phyloP scores from a whole-genome alignment of 2,329 filamentous ascomycete species.

The Zalaria sp. region DNA sequence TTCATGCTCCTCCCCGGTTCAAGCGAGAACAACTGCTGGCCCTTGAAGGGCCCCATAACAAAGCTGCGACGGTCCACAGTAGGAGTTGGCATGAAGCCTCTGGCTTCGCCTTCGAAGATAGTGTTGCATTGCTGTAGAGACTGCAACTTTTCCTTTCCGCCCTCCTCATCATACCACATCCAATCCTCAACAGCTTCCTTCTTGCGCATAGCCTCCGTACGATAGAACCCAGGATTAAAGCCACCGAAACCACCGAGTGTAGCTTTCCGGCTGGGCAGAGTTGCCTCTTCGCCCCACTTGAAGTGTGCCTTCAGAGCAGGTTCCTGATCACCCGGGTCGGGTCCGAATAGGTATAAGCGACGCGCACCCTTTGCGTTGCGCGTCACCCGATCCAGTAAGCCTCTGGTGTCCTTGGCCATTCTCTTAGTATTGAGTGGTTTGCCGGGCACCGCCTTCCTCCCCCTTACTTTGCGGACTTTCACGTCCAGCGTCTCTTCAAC shows the following conservation, averaged over 20 bases:
- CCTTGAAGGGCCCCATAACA: conserved; percentile 34
- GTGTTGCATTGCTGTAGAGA: conserved; percentile 23
- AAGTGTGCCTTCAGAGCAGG: conserved; percentile 34
- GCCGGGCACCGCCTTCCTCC: not conserved
- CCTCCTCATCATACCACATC: conserved; percentile 38
- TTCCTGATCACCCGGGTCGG: conserved; percentile 33
- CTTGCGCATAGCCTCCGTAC: conserved; percentile 24
- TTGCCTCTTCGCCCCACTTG: conserved; percentile 36
- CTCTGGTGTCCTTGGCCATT: conserved; percentile 1
- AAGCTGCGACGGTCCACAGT: conserved; percentile 22
- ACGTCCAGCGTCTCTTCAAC: conserved; percentile 7
- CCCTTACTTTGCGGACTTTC: conserved; percentile 1
- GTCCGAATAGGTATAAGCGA: conserved; percentile 36
- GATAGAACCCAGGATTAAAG: conserved; percentile 29
- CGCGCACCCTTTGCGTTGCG: conserved; percentile 26
- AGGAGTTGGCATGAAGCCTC: conserved; percentile 27
- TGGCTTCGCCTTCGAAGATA: conserved; percentile 23
- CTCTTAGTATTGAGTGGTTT: not conserved
- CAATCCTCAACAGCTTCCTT: conserved; percentile 33
- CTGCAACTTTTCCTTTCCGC: conserved; percentile 26
- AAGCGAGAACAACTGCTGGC: conserved; percentile 30
- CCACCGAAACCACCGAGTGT: conserved; percentile 18
- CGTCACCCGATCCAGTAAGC: conserved; percentile 12
- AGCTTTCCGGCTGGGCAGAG: conserved; percentile 33
- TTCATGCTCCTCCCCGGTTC: conserved; percentile 27